Percentiles rank a stretch among this genome's conserved stretches.
Conservation (phyloP, 495 filamentous ascomycete genomes). For the Penicillium flavigenum region DNA sequence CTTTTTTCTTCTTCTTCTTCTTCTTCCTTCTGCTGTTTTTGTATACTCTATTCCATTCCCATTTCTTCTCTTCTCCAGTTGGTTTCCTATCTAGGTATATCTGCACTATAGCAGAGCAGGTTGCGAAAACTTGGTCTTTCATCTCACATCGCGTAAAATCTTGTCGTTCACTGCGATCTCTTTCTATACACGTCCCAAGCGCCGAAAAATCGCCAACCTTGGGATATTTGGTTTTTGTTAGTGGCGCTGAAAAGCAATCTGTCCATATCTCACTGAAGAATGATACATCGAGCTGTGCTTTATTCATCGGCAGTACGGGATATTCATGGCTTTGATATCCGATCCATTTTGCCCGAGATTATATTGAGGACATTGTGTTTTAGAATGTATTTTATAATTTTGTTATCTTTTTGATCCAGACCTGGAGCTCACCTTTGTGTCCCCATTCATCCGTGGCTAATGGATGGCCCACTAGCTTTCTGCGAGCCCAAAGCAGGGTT, state of each 20-base stretch:
- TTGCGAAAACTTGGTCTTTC: not conserved
- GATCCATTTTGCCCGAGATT: too few relatives aligned
- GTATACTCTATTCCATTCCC: not conserved
- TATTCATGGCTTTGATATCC: too few relatives aligned
- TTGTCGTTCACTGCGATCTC: not conserved
- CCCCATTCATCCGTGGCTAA: too few relatives aligned
- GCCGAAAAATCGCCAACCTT: not conserved
- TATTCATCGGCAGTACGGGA: not conserved
- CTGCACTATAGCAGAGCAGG: not conserved
- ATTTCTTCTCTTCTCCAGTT: not conserved
- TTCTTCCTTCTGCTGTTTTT: not conserved
- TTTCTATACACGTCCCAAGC: not conserved
- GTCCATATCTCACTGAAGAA: not conserved
- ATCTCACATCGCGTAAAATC: not conserved
- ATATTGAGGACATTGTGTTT: too few relatives aligned
- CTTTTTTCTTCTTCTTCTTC: constrained; percentile 4
- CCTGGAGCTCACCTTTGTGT: too few relatives aligned
- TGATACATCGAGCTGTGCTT: not conserved
- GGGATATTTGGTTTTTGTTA: not conserved
- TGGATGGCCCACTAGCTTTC: too few relatives aligned
- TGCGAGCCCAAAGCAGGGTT: too few relatives aligned
- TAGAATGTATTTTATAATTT: too few relatives aligned
- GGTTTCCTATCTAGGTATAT: not conserved
- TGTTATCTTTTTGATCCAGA: too few relatives aligned
- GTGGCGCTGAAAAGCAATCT: not conserved